Base-by-base conservation (phyloP, 164 flowering plant genomes). In the Berberis thunbergii region DNA sequence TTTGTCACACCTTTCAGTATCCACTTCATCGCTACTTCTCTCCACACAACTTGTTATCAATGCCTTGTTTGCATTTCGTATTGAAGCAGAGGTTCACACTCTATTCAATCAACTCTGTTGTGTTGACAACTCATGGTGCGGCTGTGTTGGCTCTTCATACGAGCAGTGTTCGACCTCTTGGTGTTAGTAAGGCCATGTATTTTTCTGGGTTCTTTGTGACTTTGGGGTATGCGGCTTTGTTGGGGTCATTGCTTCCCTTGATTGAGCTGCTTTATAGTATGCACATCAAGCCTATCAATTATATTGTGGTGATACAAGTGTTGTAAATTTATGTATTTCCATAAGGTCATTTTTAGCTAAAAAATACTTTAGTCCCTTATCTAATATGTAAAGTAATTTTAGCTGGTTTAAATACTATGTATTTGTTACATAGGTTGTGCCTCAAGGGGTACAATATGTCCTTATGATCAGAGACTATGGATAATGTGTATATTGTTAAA, bases 241-340 rank as follows among this genome's bases (percentile, higher is more conserved):
- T 44, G 11, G 77, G 77, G 7, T n/a, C 70, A 52, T 52, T 6
- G 2, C 1, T 73, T 53, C 76, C 76, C 4, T 2, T 61, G 58
- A 4, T 73, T 26, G 73, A 73, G 43, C 41, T 59, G 10, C 60
- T 70, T 11, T 80, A 73, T 68, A 64, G 59, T 63, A 78, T 73
- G 60, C 70, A 76, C 9, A 67, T 60, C 7, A 75, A 75, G 69
- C 61, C 48, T 5, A 45, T 79, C 4, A 76, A 71, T n/a, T 73
- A 66, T 45, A 2, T 72, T 4, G 42, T 74, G 52, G 83, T 79
- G 4, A 38, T 82, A 76, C 80, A 82, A 67, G 63, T 74, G 26
- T 26, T 26, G 26, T 26, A 26, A 26, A 26, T 26, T 26, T 26
- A 26, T 26, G 26, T 26, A 26, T 26, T 26, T 26, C 26, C 26